Evolutionary conservation across 768 basidiomycete species (phyloP).

Genomic region (Trametes coccinea): DNA sequence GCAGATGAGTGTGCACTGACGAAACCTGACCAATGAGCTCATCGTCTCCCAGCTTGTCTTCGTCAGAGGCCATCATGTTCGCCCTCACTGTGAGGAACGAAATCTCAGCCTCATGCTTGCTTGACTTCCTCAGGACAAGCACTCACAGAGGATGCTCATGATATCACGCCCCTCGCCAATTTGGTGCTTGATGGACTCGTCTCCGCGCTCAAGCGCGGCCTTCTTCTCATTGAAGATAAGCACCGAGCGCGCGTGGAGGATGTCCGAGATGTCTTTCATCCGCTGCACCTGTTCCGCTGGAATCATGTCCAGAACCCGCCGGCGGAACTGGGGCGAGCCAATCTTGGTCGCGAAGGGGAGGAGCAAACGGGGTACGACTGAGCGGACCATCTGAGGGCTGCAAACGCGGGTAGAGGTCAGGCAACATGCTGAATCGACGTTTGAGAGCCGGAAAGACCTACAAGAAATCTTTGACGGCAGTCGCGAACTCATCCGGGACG

Average conservation of each 20-base stretch:
- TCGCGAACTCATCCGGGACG: constrained; percentile 16
- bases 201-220: constrained; percentile 10
- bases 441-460: neutral
- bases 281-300: constrained; percentile 22
- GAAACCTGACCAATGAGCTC: constrained; percentile 31
- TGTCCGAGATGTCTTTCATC: constrained; percentile 27
- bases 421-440: no score
- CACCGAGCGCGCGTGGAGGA: constrained; percentile 22
- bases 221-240: constrained; percentile 26
- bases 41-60: constrained; percentile 27
- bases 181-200: constrained; percentile 25
- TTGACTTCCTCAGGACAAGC: neutral
- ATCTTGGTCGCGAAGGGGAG: constrained; percentile 10
- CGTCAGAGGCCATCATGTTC: constrained; percentile 23
- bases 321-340: constrained; percentile 23
- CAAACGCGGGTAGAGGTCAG: neutral
- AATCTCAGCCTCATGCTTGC: neutral
- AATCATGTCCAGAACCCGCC: constrained; percentile 20
- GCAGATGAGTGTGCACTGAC: constrained; percentile 17
- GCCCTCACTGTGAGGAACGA: constrained; percentile 20
- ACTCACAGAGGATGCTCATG: constrained; percentile 32
- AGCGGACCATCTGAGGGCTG: constrained; percentile 16
- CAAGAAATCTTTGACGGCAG: constrained; percentile 24
- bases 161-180: constrained; percentile 33
- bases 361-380: neutral